A percentile compares a stretch with the other conserved stretches of the same genome.
Evolutionary conservation across 2,329 filamentous ascomycete genomes (phyloP).

Genomic region (Curvularia spicifera): DNA sequence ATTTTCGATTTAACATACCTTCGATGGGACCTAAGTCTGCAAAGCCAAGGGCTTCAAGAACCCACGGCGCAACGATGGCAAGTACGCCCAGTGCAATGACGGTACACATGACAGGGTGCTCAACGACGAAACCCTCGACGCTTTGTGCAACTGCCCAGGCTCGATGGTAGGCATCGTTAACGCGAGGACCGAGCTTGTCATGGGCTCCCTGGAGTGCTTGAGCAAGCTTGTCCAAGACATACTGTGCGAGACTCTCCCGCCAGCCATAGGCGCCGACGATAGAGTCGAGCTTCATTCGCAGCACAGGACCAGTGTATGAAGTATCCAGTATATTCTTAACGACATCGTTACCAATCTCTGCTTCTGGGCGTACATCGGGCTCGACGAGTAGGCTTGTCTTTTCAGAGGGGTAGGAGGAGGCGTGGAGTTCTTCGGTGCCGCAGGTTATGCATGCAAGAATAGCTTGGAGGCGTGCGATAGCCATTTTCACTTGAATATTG

Average conservation of each 20-base stretch:
- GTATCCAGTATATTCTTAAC: constrained; percentile 25
- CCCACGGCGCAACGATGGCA: constrained; percentile 35
- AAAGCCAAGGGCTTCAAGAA: constrained; percentile 43
- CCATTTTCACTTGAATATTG: constrained; percentile 11
- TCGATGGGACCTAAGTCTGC: constrained; percentile 39
- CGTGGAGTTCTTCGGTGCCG: not conserved
- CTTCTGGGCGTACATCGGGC: constrained; percentile 12
- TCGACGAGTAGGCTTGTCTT: constrained; percentile 20
- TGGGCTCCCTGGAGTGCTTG: constrained; percentile 27
- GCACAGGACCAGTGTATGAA: constrained; percentile 23
- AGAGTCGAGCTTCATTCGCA: constrained; percentile 33
- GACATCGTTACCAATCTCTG: constrained; percentile 28
- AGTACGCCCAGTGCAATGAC: constrained; percentile 43
- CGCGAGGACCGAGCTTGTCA: constrained; percentile 31
- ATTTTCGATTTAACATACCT: constrained; percentile 25
- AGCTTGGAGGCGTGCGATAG: constrained; percentile 17
- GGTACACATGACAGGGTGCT: constrained; percentile 39
- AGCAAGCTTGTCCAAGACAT: constrained; percentile 37
- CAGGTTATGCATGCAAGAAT: constrained; percentile 24
- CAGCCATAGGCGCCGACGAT: constrained; percentile 37
- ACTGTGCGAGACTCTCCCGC: constrained; percentile 41
- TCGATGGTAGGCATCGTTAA: constrained; percentile 34
- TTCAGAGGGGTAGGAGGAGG: constrained; percentile 15
- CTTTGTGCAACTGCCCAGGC: constrained; percentile 30
- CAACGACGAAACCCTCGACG: constrained; percentile 37